phyloP scores from a whole-genome alignment of 441 rosid genomes.

The Eutrema salsugineum region DNA sequence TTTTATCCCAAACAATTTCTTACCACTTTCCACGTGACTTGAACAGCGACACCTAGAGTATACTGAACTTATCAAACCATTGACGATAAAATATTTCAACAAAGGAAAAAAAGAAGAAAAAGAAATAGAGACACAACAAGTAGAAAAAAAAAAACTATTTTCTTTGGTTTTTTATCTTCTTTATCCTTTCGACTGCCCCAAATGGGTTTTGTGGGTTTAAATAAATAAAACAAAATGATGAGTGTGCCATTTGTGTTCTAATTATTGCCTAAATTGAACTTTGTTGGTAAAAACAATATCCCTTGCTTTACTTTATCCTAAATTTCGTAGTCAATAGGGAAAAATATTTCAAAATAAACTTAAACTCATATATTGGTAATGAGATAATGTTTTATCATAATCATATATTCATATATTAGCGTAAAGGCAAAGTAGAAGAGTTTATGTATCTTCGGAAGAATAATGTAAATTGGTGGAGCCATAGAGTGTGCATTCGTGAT shows the following conservation, averaged over 20 bases:
- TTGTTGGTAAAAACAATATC: not conserved
- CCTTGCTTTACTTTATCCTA: not conserved
- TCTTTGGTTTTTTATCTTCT: not conserved
- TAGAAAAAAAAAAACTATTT: not conserved
- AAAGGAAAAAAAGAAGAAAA: not conserved
- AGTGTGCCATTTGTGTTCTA: constrained; percentile 7
- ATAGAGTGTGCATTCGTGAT: constrained; percentile 22
- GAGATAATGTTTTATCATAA: not conserved
- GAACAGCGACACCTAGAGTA: not conserved
- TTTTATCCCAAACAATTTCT: not conserved
- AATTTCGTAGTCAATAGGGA: not conserved
- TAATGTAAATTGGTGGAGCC: constrained; percentile 25
- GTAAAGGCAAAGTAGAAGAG: not conserved
- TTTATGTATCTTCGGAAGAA: not conserved
- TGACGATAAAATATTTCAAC: not conserved
- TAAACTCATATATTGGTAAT: not conserved
- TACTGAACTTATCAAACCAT: not conserved
- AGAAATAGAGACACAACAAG: not conserved
- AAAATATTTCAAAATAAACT: not conserved
- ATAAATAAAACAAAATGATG: constrained; percentile 21
- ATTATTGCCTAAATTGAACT: not conserved
- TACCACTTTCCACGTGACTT: not conserved
- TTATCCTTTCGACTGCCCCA: not conserved
- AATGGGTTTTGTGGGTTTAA: not conserved
- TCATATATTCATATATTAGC: not conserved